These are phyloP conservation scores for Zygosaccharomyces bisporus DNA, from an alignment of 805 yeast species.

Conservation along the genomic window DNA sequence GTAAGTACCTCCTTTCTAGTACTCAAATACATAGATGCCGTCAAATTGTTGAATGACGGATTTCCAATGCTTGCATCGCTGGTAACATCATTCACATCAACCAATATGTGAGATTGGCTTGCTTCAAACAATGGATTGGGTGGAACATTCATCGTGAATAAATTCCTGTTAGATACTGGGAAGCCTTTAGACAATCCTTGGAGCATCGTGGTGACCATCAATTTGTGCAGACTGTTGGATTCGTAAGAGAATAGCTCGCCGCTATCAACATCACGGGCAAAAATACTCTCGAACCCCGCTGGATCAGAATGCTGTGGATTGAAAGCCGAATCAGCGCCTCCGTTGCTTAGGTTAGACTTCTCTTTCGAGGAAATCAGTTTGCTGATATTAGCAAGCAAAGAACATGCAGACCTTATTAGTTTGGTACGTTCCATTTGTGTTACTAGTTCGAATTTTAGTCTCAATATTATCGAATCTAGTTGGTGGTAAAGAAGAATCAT, in stretches of 20 bases:
- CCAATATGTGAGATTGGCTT: slow-evolving; percentile 59
- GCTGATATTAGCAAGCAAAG: slow-evolving; percentile 53
- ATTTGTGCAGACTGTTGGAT: slow-evolving; percentile 47
- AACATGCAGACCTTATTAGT: slow-evolving; percentile 50
- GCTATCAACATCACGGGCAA: slow-evolving; percentile 57
- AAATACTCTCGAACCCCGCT: slow-evolving; percentile 63
- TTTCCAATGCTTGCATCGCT: slow-evolving; percentile 54
- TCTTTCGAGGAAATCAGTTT: slow-evolving; percentile 50
- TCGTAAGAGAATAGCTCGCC: slow-evolving; percentile 52
- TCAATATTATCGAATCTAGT: slow-evolving; percentile 56
- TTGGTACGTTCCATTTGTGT: slow-evolving; percentile 50
- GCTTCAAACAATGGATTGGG: slow-evolving; percentile 46
- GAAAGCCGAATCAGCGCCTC: slow-evolving; percentile 29
- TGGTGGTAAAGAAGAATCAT: slow-evolving; percentile 51
- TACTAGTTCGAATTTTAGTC: slow-evolving; percentile 46
- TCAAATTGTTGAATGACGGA: slow-evolving; percentile 63
- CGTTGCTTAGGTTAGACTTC: slow-evolving; percentile 31
- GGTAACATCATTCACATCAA: slow-evolving; percentile 68
- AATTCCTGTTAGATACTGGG: slow-evolving; percentile 45
- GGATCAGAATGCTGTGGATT: slow-evolving; percentile 39
- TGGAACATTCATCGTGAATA: slow-evolving; percentile 42
- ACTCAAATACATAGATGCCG: slow-evolving; percentile 68
- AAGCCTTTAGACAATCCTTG: slow-evolving; percentile 70
- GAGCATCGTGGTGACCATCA: slow-evolving; percentile 65
- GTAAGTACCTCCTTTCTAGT: slow-evolving; percentile 61